Base-by-base conservation (phyloP, 768 basidiomycete genomes). In the Pleurotus giganteus region DNA sequence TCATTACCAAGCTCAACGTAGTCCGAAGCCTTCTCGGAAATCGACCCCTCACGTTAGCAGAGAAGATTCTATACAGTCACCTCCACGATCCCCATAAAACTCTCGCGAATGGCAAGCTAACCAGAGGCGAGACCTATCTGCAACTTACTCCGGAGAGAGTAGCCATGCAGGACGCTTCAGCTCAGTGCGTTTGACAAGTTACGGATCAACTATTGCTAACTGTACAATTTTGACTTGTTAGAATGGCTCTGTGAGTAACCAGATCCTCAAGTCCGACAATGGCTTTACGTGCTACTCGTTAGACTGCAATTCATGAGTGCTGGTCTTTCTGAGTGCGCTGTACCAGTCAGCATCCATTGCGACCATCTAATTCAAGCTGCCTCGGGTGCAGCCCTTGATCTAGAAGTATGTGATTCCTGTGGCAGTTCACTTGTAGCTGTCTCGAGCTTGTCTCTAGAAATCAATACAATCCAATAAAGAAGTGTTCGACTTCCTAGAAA, bases 271-370 rank as follows among this genome's bases (percentile, higher is more conserved):
- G 12, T 41, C n/a, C n/a, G n/a, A n/a, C n/a, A n/a, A n/a, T n/a
- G 8, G 9, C 12, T 17, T 7, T 3, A 7, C 23, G 50, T 19
- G 17, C 49, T 29, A 54, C 56, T 41, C 19, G 61, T 63, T 51
- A 87, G 95, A 57, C 73, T 99, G 56, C 97, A 99, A 73, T 99
- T 98, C 72, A 98, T 97, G 92, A 96, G 95, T 50, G 95, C 95
- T 54, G 93, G 92, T 17, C 82, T 97, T 50, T 71, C 84, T 23
- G 79, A 80, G 58, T 90, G 88, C 63, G 90, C 91, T 13, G 96
- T 98, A 1, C 90, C 90, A 28, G 82, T 88, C 5, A 91, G 90
- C 58, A 97, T 99, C 58, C 97, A 99, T 69, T 99, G 97, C 64
- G 97, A 99, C 66, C 97, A 99, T 71, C 80, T 99, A 42, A 98